Evolutionary conservation across 164 flowering plant species (phyloP), one percentile per base, ranked within the genome.

Genomic region (Dillenia turbinata): DNA sequence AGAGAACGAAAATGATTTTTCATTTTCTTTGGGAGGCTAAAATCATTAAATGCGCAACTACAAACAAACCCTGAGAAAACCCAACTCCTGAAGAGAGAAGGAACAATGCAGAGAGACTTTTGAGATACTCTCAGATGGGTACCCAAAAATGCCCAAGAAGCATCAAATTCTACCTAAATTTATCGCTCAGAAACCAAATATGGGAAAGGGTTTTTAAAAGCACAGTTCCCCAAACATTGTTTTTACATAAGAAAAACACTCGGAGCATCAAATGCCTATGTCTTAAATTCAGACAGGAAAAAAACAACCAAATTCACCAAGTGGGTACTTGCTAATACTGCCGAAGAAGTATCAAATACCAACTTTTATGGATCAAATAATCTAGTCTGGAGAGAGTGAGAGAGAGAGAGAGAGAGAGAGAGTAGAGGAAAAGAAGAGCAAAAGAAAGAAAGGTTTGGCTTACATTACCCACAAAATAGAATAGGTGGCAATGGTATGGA

Each of bases 381-480:
- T 52, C 47, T 9, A 66, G 66, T 22, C 68, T 60, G 49, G 12
- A 8, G 69, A 16, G 62, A 66, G 58, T 69, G 58, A 56, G 69
- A 69, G 70, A 56, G 49, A 57, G 59, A 62, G 70, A 65, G 57
- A 69, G 73, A 49, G 60, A n/a, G 58, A 56, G 69, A 69, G 70
- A 56, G 49, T n/a, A 57, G 59, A 62, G 70, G 63, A 54, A 69
- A 71, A 49, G 60, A 58, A 53, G 63, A 33, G 62, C 43, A 69
- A 40, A 14, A 43, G 48, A 62, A 63, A 52, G 15, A 49, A 54
- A 26, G 40, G 12, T 71, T 62, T 73, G 64, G 74, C 72, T 81
- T 77, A 85, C 85, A 85, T 76, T 84, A 80, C 65, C 77, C 78
- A 85, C 74, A 61, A 61, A 65, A 68, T 71, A 68, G 72, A 26